Base-by-base conservation (phyloP, 768 basidiomycete genomes). In the Suillus occidentalis region DNA sequence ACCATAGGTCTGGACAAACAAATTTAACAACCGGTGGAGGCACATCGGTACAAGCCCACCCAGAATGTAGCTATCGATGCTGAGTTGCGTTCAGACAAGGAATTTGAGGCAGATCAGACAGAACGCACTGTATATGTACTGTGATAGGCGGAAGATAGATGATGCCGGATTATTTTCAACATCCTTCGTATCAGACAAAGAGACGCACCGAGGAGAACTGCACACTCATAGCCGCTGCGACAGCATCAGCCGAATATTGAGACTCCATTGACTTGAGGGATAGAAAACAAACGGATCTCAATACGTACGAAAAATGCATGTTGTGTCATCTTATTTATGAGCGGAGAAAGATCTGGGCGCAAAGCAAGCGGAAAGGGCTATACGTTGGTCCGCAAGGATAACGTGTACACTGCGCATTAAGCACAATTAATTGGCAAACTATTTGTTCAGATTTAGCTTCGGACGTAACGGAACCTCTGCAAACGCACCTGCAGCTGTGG, bases 51-150 rank as follows among this genome's bases (percentile, higher is more conserved):
- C n/a, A 56, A 56, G 36, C 55, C n/a, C 36, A 56, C 55, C 36
- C 55, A 56, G 36, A 37, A 56, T 56, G 55, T 56, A 56, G 55
- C 55, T 36, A 56, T 56, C 6, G 55, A 56, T 36, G n/a, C 55
- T 56, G 36, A 56, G 36, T n/a, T 37, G n/a, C n/a, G n/a, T 22
- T 34, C 3, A 18, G n/a, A 37, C 31, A 53, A 22, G n/a, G 13
- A 37, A 56, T 31, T 31, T 4, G 14, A 16, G n/a, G 36, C 3
- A 22, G 6, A 14, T 22, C n/a, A 22, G 36, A 14, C 7, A 37
- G n/a, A 12, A 56, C 55, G n/a, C 55, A 56, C 55, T 22, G 13
- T 56, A 56, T 37, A 56, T 56, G 36, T 56, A 56, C 55, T 56
- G 13, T 56, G 7, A 34, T 3, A 37, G 1, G n/a, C 34, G 31